Evolutionary conservation across 306 rosid genomes (phyloP).

Genomic region (Argentina anserina): DNA sequence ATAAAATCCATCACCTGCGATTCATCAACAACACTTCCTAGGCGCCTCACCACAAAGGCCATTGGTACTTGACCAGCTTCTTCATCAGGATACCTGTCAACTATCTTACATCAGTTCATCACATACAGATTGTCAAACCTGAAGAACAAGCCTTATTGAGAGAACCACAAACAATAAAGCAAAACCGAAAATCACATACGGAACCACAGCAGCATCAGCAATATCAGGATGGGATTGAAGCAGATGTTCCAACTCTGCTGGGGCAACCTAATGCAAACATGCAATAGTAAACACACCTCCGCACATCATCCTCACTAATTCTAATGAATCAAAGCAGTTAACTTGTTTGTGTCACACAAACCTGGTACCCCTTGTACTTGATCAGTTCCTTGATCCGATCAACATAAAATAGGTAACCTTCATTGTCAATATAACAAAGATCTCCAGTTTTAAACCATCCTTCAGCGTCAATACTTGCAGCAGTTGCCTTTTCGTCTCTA

Average conservation of each 20-base stretch:
- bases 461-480: slow-evolving; percentile 10
- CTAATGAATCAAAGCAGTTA: neutral
- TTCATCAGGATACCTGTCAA: slow-evolving; percentile 57
- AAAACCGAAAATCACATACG: slow-evolving; percentile 30
- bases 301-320: neutral
- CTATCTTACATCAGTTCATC: neutral
- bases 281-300: neutral
- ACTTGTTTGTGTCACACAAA: neutral
- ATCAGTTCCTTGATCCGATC: slow-evolving; percentile 36
- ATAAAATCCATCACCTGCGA: slow-evolving; percentile 44
- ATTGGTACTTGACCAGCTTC: slow-evolving; percentile 76
- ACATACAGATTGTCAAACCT: neutral
- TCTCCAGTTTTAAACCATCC: slow-evolving; percentile 43
- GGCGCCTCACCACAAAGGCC: slow-evolving; percentile 51
- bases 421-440: slow-evolving; percentile 25
- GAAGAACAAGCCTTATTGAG: neutral
- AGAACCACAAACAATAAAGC: neutral
- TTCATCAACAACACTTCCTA: slow-evolving; percentile 34
- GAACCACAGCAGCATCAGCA: slow-evolving; percentile 59
- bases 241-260: slow-evolving; percentile 64
- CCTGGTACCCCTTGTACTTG: slow-evolving; percentile 38
- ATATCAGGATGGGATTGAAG: slow-evolving; percentile 57
- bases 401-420: slow-evolving; percentile 26
- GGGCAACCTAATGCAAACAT: slow-evolving; percentile 49
- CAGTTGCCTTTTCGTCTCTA: slow-evolving; percentile 27